Evolutionary conservation across 768 basidiomycete species (phyloP).

Genomic region (Mycena epipterygia): DNA sequence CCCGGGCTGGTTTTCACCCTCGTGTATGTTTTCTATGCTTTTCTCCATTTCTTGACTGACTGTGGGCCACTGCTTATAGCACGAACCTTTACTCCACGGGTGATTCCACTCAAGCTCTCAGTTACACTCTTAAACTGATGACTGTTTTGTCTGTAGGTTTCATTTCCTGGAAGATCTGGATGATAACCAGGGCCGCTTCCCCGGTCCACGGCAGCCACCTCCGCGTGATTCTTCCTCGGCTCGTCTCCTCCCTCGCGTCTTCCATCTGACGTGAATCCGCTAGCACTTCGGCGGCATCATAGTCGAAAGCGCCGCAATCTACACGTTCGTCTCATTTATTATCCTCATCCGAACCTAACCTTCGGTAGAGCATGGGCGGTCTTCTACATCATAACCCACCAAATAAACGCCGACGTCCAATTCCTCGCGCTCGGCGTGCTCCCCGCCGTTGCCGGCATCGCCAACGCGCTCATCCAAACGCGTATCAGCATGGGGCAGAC

Average conservation of each 20-base stretch:
- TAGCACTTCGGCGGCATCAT: conserved; percentile 12
- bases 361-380: not conserved
- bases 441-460: conserved; percentile 18
- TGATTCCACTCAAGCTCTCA: not conserved
- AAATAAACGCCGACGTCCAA: conserved; percentile 24
- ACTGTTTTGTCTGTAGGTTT: too few species aligned
- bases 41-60: not conserved
- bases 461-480: conserved; percentile 25
- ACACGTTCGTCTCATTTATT: conserved; percentile 9
- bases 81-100: conserved; percentile 24
- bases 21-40: not conserved
- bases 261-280: not conserved
- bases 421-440: conserved; percentile 12
- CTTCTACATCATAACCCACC: conserved; percentile 22
- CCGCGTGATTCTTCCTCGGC: not conserved
- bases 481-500: conserved; percentile 19
- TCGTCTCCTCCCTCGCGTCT: not conserved
- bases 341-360: not conserved
- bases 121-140: not conserved
- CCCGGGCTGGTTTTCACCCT: conserved; percentile 19
- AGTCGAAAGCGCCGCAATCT: conserved; percentile 18
- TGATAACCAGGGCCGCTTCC: not conserved
- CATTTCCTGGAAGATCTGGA: conserved; percentile 23
- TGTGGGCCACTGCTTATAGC: not conserved
- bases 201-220: conserved; percentile 4